Conservation (phyloP, 2,329 filamentous ascomycete genomes). For the Seiridium unicorne region DNA sequence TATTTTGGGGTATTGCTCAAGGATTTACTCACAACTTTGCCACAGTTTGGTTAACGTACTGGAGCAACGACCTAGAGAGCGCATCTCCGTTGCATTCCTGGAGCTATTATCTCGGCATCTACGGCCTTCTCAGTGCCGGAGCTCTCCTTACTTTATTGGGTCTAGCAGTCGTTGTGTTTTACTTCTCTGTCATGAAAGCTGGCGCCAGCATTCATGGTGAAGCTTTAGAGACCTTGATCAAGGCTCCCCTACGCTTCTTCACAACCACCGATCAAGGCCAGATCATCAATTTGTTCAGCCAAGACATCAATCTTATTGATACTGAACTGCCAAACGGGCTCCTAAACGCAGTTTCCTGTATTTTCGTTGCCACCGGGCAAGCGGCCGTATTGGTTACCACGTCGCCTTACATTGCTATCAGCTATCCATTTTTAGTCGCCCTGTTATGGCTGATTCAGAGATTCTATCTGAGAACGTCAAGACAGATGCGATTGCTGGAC, state of each 20-base stretch:
- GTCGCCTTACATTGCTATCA: slow-evolving; percentile 38
- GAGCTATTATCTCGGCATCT: slow-evolving; percentile 22
- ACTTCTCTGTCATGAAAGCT: slow-evolving; percentile 12
- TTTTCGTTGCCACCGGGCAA: slow-evolving; percentile 31
- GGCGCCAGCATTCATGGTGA: slow-evolving; percentile 17
- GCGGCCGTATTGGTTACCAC: slow-evolving; percentile 37
- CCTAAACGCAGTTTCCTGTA: slow-evolving; percentile 13
- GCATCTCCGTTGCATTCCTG: slow-evolving; percentile 15
- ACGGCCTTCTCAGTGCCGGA: slow-evolving; percentile 16
- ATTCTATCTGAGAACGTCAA: slow-evolving; percentile 50
- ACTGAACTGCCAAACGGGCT: slow-evolving; percentile 30
- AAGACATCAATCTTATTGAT: slow-evolving; percentile 37
- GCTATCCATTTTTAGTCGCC: slow-evolving; percentile 38
- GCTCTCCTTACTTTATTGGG: slow-evolving; percentile 14
- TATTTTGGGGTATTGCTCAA: slow-evolving; percentile 12
- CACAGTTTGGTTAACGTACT: slow-evolving; percentile 22
- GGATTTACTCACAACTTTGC: slow-evolving; percentile 21
- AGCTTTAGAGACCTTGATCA: slow-evolving; percentile 33
- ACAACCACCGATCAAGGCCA: slow-evolving; percentile 30
- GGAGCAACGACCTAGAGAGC: slow-evolving; percentile 16
- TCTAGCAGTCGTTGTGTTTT: slow-evolving; percentile 13
- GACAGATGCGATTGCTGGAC: slow-evolving; percentile 49
- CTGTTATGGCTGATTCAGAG: slow-evolving; percentile 43
- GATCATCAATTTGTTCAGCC: slow-evolving; percentile 36
- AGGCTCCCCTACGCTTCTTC: slow-evolving; percentile 33